phyloP scores from a whole-genome alignment of 73 alveolate species.

The Symbiodinium pilosum region DNA sequence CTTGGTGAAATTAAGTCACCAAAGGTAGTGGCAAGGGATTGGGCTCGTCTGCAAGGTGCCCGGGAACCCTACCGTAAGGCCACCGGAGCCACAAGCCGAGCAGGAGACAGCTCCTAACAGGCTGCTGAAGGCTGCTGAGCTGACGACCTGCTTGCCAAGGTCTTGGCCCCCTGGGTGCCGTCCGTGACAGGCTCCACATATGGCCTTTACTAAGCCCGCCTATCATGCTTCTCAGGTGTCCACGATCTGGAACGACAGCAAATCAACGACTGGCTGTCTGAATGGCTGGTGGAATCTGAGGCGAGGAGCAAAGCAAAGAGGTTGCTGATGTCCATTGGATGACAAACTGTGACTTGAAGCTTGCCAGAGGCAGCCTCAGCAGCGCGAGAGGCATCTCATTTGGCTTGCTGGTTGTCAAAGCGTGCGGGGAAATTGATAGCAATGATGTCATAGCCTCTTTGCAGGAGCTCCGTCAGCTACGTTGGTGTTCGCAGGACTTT shows the following conservation, averaged over 20 bases:
- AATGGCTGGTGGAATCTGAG: slow-evolving; percentile 78
- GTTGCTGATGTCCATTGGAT: not conserved
- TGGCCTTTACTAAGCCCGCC: not conserved
- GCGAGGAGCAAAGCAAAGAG: not conserved
- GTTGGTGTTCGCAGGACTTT: slow-evolving; percentile 41
- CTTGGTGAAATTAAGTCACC: too few species aligned
- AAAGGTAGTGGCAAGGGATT: too few species aligned
- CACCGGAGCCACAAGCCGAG: not conserved
- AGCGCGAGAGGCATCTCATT: slow-evolving; percentile 47
- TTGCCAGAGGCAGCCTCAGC: slow-evolving; percentile 29
- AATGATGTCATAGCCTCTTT: too few species aligned
- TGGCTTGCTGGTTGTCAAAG: not conserved
- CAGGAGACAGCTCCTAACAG: not conserved
- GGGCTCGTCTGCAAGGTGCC: not conserved
- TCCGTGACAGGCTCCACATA: not conserved
- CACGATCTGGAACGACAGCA: slow-evolving; percentile 64
- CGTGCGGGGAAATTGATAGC: too few species aligned
- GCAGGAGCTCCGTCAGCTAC: slow-evolving; percentile 65
- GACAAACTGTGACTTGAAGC: too few species aligned
- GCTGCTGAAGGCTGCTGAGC: not conserved
- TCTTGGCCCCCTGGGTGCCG: not conserved
- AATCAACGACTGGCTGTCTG: slow-evolving; percentile 70
- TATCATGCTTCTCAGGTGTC: not conserved
- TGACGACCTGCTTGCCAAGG: not conserved
- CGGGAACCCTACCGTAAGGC: slow-evolving; percentile 54